Evolutionary conservation across 805 yeast species (phyloP).

Genomic region (Saccharomycopsis sp.): DNA sequence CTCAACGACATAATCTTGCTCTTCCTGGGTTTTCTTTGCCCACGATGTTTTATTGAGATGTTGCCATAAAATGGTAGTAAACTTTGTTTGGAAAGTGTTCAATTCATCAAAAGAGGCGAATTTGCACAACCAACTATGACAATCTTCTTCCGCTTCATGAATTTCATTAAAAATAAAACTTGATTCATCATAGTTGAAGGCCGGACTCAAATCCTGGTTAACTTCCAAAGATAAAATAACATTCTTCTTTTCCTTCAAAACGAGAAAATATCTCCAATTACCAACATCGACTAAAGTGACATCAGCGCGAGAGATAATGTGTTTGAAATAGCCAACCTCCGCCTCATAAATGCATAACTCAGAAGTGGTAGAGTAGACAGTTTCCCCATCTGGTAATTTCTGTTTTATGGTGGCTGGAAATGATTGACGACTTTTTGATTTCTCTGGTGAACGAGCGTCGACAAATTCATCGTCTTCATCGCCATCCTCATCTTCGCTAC

Average conservation of each 20-base stretch:
- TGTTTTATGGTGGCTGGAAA: no score
- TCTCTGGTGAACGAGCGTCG: no score
- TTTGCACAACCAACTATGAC: conserved; percentile 61
- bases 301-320: conserved; percentile 30
- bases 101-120: conserved; percentile 37
- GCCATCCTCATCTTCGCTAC: conserved; percentile 19
- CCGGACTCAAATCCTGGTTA: conserved; percentile 48
- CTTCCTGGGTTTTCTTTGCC: conserved; percentile 34
- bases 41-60: conserved; percentile 42
- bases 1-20: conserved; percentile 47
- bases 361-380: conserved; percentile 22
- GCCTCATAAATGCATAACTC: conserved; percentile 55
- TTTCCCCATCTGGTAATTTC: conserved; percentile 22
- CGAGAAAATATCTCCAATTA: conserved; percentile 45
- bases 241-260: conserved; percentile 26
- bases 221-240: conserved; percentile 26
- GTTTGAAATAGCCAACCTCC: conserved; percentile 36
- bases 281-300: conserved; percentile 38
- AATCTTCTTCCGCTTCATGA: conserved; percentile 32
- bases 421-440: no score
- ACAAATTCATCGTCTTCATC: conserved; percentile 15
- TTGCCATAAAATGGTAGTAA: conserved; percentile 56
- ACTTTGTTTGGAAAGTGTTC: conserved; percentile 41
- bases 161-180: conserved; percentile 61
- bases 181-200: conserved; percentile 44